A percentile compares a stretch with the other conserved stretches of the same genome.
These are phyloP conservation scores for Galeopsis tetrahit DNA, from an alignment of 257 asterid species.

Conservation along the genomic window DNA sequence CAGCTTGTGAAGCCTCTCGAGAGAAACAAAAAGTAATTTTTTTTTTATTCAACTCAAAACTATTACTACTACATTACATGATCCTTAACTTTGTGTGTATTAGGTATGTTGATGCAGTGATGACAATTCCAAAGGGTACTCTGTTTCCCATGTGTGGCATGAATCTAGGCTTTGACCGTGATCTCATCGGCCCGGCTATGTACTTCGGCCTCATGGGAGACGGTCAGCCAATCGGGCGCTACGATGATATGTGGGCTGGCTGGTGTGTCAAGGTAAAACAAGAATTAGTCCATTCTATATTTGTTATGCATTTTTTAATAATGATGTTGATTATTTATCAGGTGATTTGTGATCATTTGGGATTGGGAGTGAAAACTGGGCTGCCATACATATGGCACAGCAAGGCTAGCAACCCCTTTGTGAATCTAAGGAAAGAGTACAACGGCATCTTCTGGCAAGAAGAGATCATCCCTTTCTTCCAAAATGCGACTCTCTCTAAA, in stretches of 20 bases:
- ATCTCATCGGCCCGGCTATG: conserved; percentile 93
- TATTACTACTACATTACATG: background rate
- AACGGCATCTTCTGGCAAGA: conserved; percentile 96
- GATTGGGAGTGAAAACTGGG: conserved; percentile 86
- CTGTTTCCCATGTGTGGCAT: conserved; percentile 96
- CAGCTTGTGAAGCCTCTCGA: conserved; percentile 95
- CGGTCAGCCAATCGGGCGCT: conserved; percentile 94
- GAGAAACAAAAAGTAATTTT: conserved; percentile 71
- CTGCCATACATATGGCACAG: conserved; percentile 94
- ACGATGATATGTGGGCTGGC: conserved; percentile 99
- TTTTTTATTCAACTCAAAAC: too few relatives aligned
- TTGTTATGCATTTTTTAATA: background rate
- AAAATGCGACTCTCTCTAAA: conserved; percentile 58
- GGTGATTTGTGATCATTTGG: conserved; percentile 92
- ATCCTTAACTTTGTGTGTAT: background rate
- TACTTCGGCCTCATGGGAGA: conserved; percentile 97
- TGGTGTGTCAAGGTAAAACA: conserved; percentile 80
- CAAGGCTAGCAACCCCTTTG: conserved; percentile 96
- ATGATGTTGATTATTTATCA: conserved; percentile 17
- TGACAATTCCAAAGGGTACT: conserved; percentile 94
- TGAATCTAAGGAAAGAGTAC: conserved; percentile 82
- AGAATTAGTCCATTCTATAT: too few relatives aligned
- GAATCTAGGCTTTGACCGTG: conserved; percentile 89
- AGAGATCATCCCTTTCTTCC: conserved; percentile 92
- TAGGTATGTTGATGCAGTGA: conserved; percentile 82